phyloP scores from a whole-genome alignment of 306 rosid genomes.

The Quercus parvula region DNA sequence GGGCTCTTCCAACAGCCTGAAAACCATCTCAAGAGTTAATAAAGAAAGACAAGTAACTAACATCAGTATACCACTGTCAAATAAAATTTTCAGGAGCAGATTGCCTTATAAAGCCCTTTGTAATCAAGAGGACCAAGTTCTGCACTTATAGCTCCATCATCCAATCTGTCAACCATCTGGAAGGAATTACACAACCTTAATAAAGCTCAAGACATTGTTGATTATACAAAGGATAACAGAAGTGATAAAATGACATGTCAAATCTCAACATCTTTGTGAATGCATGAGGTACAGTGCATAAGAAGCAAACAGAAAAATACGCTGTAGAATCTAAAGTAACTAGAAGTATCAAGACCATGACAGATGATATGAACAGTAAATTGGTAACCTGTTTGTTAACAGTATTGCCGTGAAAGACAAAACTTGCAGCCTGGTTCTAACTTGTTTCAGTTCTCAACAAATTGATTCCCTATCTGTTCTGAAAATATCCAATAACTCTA shows the following conservation, averaged over 20 bases:
- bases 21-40: constrained; percentile 41
- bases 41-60: constrained; percentile 18
- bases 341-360: not conserved
- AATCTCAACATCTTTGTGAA: constrained; percentile 7
- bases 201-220: not conserved
- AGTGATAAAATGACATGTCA: constrained; percentile 1
- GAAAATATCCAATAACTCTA: not conserved
- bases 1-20: constrained; percentile 97
- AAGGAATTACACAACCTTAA: constrained; percentile 33
- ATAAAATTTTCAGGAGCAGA: constrained; percentile 3
- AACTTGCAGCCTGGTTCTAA: not conserved
- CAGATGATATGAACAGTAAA: not conserved
- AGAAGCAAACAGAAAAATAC: not conserved
- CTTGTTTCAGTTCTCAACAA: not conserved
- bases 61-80: not conserved
- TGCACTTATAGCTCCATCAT: constrained; percentile 65
- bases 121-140: constrained; percentile 82
- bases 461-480: not conserved
- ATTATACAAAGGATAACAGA: not conserved
- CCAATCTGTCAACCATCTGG: constrained; percentile 98
- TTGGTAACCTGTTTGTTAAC: not conserved
- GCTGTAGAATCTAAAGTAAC: not conserved
- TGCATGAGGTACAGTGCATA: not conserved
- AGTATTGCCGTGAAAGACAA: not conserved
- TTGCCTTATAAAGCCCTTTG: constrained; percentile 91